Evolutionary conservation across 2,329 filamentous ascomycete species (phyloP), one percentile per base, ranked within the genome.

Genomic region (Colletotrichum sansevieriae): DNA sequence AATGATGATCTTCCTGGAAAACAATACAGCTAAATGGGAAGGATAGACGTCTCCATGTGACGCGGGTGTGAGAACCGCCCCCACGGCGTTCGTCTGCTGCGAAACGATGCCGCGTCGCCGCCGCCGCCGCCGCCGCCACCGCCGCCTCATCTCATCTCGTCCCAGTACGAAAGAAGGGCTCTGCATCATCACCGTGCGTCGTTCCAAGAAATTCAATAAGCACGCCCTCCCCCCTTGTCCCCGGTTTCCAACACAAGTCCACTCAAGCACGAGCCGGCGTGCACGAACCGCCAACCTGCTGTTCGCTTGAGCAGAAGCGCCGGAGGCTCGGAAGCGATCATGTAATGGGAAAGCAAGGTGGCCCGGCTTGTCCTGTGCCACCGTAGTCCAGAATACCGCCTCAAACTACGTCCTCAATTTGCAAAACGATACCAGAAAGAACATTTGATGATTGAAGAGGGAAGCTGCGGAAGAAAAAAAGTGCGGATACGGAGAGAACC

Each of bases 341-440:
- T 29, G 59, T 54, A 62, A 62, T 62, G 11, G n/a, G 51, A 62
- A 62, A 25, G 4, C 25, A 52, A 62, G 59, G 47, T 60, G n/a
- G 59, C 46, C 18, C 12, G 25, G 22, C 33, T 29, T 37, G 25
- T 22, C 10, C 11, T 33, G 46, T 44, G 22, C 22, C 22, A 22
- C 59, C 22, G 20, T 18, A 20, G 43, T 37, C 54, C 54, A 57
- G 39, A 15, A n/a, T 55, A 37, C 59, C 12, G 20, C 35, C 39
- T 51, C 18, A 22, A 49, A 20, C 20, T 43, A 20, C 20, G 59
- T 22, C 22, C 52, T 35, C 22, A 43, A 54, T 3, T 25, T 43
- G 33, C 12, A 51, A 51, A 51, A 12, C 47, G 22, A 12, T 1
- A 33, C 20, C 25, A 29, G 25, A 7, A 29, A 29, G 8, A 2